A percentile compares a stretch with the other conserved stretches of the same genome.
phyloP scores from a whole-genome alignment of 805 yeast genomes.

The Starmerella bacillaris region DNA sequence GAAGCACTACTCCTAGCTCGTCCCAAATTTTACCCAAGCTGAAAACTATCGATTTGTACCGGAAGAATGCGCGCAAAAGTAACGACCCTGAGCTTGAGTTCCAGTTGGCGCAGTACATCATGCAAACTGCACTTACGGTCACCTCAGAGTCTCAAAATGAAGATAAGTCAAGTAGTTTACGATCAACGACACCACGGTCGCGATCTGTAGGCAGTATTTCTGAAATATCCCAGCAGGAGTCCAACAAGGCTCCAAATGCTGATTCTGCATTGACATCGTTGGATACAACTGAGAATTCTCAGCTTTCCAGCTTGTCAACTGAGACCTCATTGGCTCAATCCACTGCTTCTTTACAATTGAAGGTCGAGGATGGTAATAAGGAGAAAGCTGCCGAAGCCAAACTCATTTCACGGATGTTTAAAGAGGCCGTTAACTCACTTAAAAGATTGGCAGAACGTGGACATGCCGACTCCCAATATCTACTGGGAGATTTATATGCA shows the following conservation, averaged over 20 bases:
- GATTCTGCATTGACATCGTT: neutral
- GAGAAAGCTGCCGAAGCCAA: neutral
- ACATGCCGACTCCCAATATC: slow-evolving; percentile 75
- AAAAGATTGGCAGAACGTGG: slow-evolving; percentile 62
- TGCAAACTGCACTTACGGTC: slow-evolving; percentile 51
- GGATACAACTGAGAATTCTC: no score
- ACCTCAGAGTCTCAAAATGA: neutral
- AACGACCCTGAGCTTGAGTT: slow-evolving; percentile 76
- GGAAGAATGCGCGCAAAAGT: slow-evolving; percentile 66
- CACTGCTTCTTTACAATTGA: no score
- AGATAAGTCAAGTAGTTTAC: no score
- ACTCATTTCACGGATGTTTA: slow-evolving; percentile 33
- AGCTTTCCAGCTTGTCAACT: neutral
- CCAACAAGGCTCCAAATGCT: no score
- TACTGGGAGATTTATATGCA: slow-evolving; percentile 75
- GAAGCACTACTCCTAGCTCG: slow-evolving; percentile 8
- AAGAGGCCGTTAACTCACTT: slow-evolving; percentile 59
- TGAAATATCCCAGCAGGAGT: no score
- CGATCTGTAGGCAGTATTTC: neutral
- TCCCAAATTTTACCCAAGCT: slow-evolving; percentile 45
- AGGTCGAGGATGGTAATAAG: neutral
- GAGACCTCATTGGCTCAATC: no score
- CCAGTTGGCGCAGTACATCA: slow-evolving; percentile 78
- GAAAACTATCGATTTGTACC: slow-evolving; percentile 72
- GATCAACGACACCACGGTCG: neutral